Base-by-base conservation (phyloP, 2,329 filamentous ascomycete genomes). In the Exophiala aquamarina region DNA sequence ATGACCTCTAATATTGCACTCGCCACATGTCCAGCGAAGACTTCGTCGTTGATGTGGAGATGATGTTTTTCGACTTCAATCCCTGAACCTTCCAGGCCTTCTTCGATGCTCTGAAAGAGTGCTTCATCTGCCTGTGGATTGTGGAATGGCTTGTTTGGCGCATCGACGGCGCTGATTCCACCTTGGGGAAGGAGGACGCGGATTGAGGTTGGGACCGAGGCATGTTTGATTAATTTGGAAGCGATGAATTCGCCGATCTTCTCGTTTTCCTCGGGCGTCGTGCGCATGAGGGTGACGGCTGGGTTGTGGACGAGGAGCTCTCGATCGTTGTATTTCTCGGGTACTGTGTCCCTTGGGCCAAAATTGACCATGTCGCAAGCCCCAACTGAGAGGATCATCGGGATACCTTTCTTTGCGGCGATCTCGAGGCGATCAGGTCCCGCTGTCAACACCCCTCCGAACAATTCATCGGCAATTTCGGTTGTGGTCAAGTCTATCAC, bases 401-500 rank as follows among this genome's bases (percentile, higher is more conserved):
- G 84, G 32, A 87, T 76, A 0, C 81, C 79, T 2, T 69, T 72
- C 49, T 71, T 66, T 0, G 77, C 71, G 0, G 81, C 81, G 0
- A 81, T 79, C 17, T 76, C 73, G 2, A 89, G 69, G 17, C 85
- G 70, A 4, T 68, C 59, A 1, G 72, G 66, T 0, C 80, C 82
- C 0, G 83, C 83, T 21, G 73, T 76, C 67, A 88, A 76, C 3
- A 81, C 73, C 0, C 84, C 84, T 0, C 82, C 84, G 13, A 78
- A 76, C 1, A 86, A 53, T 37, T 81, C 67, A 58, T 88, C 84
- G 34, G 78, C 79, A 14, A 86, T 73, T 59, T 89, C 85, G 0
- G 83, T 86, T 0, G 84, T 87, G 0, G 85, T 88, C n/a, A 88
- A 65, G 59, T 89, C 85, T 3, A 87, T 66, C 0, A 87, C 75